Evolutionary conservation across 169 alveolate species (phyloP), one percentile per base, ranked within the genome.

Genomic region (Condylostoma magnum): DNA sequence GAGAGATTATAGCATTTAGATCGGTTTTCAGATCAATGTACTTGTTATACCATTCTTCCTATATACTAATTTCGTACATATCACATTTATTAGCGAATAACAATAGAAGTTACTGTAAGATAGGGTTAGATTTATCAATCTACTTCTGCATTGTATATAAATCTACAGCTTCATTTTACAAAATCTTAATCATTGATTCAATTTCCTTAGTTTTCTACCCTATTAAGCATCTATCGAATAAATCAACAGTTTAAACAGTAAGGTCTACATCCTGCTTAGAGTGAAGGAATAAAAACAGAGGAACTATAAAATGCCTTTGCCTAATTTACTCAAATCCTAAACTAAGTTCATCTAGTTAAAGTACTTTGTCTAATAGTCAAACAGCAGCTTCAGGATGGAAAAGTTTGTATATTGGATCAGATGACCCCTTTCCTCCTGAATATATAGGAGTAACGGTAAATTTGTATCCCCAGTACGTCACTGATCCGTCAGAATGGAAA

Each of bases 401-500:
- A n/a, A n/a, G n/a, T n/a, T n/a, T n/a, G n/a, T n/a, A n/a, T n/a
- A n/a, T n/a, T n/a, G n/a, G n/a, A 5, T 20, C 37, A 6, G 10
- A 10, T 15, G 4, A 47, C 12, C 10, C 31, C 28, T 46, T 27
- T 27, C 12, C 4, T 6, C 65, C 65, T 1, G 66, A 8, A n/a
- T 8, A 30, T 10, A 67, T 33, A 38, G 76, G 76, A 22, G 50
- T 48, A 2, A 66, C 76, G 3, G 44, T 44, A 33, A 66, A 66
- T 18, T 66, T 66, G 38, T 66, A 66, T 1, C 76, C 76, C 76
- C 76, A 66, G 3, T 44, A 44, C 4, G 3, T 33, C 5, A 2
- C 65, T 3, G 76, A 66, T 12, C 50, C 43, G 34, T 41, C 76
- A 48, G 55, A 18, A 15, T 66, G 76, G 52, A 66, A 66, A 44